Evolutionary conservation across 2,329 filamentous ascomycete species (phyloP), one percentile per base, ranked within the genome.

Genomic region (Fusarium sp.): DNA sequence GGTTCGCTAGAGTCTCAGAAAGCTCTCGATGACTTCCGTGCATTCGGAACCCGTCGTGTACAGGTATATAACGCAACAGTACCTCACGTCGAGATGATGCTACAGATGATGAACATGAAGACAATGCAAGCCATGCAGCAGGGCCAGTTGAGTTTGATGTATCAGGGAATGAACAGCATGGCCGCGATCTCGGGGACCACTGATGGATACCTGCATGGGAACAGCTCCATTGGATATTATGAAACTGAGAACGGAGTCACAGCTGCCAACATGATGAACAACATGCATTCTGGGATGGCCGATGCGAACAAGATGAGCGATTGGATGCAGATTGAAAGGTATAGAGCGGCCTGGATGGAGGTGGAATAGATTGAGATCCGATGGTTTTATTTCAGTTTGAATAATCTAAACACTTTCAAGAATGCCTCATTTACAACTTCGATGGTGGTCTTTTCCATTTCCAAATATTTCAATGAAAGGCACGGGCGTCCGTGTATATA

Each of bases 41-140:
- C 65, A 0, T 77, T 78, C 33, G 73, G 69, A 1, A 45, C 57
- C 6, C 69, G 56, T 22, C 65, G 78, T 1, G 56, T 75, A n/a
- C 65, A 75, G 39, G 70, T 79, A 1, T 79, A 75, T 45, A 61
- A 70, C 19, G 62, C 65, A 17, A 77, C 76, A 0, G 54, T 79
- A 2, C 75, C 76, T 3, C 73, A 68, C 13, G 76, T 79, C 7
- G 52, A 74, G 22, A 71, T 71, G 35, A 71, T 79, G 3, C 63
- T 60, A 3, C 11, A 48, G 5, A 75, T 77, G 69, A 76, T 72
- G 70, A 53, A 69, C 23, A 69, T 79, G 27, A 73, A 73, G 53
- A 73, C 75, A 67, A 68, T 73, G 66, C 73, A 74, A n/a, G 75
- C 76, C 4, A 74, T 79, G 74, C 72, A 78, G 11, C 77, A 76